Base-by-base conservation (phyloP, 73 alveolate species). In the Durusdinium trenchii region DNA sequence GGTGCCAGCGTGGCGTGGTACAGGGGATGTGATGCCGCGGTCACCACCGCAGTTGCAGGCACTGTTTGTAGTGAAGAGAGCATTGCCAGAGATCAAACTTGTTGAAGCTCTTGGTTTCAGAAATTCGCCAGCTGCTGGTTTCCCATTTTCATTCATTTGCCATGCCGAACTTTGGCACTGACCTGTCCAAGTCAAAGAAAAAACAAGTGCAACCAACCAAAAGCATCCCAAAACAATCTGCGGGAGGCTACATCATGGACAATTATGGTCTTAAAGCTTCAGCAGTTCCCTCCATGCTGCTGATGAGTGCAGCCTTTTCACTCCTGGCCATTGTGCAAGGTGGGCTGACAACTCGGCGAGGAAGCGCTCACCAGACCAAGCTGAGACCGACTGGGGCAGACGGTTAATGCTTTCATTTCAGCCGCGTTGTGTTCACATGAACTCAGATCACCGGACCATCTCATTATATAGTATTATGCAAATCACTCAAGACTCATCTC, bases 211-310 rank as follows among this genome's bases (percentile, higher is more conserved):
- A n/a, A n/a, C n/a, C n/a, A n/a, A n/a, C n/a, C n/a, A n/a, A n/a
- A n/a, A n/a, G n/a, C n/a, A n/a, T n/a, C n/a, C n/a, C n/a, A n/a
- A n/a, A n/a, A n/a, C n/a, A n/a, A n/a, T n/a, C n/a, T n/a, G 43
- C 36, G 9, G 42, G 81, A 84, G 97, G 97, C 75, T 87, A 90
- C 64, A 64, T 90, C 87, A 90, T 90, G 97, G 97, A 90, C 97
- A 64, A 48, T 32, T 69, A 90, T n/a, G 97, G 97, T 38, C 87
- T 90, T 46, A 90, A 90, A 54, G 87, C 87, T 26, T 73, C 97
- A 0, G 97, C 97, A 3, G 30, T 90, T 10, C 97, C 97, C 54
- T 90, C 97, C 42, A 90, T 90, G 97, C 48, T 90, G 20, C 40
- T 90, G 89, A 90, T 90, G 97, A 75, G 89, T 10, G 18, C 43